A percentile compares a stretch with the other conserved stretches of the same genome.
Evolutionary conservation across 768 basidiomycete species (phyloP).

Genomic region (Leccinum ochraceum): DNA sequence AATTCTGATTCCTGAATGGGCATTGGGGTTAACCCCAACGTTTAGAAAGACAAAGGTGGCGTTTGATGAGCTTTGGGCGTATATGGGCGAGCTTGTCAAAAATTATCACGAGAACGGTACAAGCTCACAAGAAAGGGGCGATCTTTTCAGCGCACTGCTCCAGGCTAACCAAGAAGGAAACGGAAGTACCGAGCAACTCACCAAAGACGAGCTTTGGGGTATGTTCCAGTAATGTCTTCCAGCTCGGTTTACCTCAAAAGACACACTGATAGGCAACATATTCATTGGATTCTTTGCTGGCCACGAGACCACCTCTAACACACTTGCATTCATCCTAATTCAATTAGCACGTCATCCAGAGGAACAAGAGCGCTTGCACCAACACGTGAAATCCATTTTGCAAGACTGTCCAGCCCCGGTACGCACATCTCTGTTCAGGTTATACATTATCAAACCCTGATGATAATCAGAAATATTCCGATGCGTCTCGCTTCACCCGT

Average conservation of each 20-base stretch:
- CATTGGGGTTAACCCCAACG: background rate
- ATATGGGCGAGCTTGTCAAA: background rate
- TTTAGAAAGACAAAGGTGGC: background rate
- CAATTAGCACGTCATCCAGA: background rate
- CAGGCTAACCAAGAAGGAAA: background rate
- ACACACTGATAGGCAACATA: background rate
- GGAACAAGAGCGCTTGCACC: background rate
- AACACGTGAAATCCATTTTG: background rate
- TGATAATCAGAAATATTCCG: background rate
- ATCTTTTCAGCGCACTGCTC: background rate
- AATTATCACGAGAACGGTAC: background rate
- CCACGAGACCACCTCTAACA: background rate
- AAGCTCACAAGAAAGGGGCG: background rate
- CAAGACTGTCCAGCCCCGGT: background rate
- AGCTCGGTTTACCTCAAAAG: background rate
- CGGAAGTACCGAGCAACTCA: background rate
- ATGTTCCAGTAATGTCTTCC: background rate
- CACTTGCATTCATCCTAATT: background rate
- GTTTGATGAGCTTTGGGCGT: background rate
- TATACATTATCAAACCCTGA: background rate
- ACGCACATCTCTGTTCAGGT: background rate
- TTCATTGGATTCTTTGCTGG: background rate
- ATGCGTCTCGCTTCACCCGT: background rate
- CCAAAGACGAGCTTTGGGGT: background rate
- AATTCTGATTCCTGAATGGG: background rate